Evolutionary conservation across 257 asterid species (phyloP), one percentile per base, ranked within the genome.

Genomic region (Nicotiana undulata): DNA sequence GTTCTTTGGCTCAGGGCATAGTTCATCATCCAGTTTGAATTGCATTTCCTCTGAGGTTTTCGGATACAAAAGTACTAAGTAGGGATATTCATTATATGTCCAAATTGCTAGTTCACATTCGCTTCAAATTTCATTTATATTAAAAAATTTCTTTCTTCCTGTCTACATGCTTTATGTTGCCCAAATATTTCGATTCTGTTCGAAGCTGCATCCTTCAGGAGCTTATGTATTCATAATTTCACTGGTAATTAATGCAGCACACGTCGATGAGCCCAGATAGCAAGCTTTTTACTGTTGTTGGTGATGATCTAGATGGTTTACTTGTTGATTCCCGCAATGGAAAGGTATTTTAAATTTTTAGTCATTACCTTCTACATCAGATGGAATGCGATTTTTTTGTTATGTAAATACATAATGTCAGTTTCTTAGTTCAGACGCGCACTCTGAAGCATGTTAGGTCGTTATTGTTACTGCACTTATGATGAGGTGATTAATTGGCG

Each of bases 211-310:
- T 70, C 77, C 34, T 44, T 22, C 20, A 70, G 15, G 59, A 70
- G 59, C 63, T 58, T 17, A 37, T 58, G 68, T 79, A 49, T 26
- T 79, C 12, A 28, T 44, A 3, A 26, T 63, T 24, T 53, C 79
- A 65, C 34, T 60, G 26, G 31, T 84, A 59, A 31, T 76, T 79
- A 72, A 67, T 83, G 86, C 96, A 92, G 97, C 94, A 92, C 82
- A 91, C 96, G 40, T 88, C 97, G 17, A 82, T 90, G 80, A 91
- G 94, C 87, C 94, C 97, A 10, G 90, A 91, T 52, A 77, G 88
- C 80, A 90, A 91, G 85, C 93, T 92, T 86, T 63, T 92, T 80
- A 82, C 91, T 17, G 91, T 92, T 58, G 91, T 91, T 61, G 97
- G 97, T 84, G 97, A 92, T 86, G 87, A 87, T 83, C 85, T 75